phyloP scores from a whole-genome alignment of 2,329 filamentous ascomycete genomes.

The Trichoderma koningii region DNA sequence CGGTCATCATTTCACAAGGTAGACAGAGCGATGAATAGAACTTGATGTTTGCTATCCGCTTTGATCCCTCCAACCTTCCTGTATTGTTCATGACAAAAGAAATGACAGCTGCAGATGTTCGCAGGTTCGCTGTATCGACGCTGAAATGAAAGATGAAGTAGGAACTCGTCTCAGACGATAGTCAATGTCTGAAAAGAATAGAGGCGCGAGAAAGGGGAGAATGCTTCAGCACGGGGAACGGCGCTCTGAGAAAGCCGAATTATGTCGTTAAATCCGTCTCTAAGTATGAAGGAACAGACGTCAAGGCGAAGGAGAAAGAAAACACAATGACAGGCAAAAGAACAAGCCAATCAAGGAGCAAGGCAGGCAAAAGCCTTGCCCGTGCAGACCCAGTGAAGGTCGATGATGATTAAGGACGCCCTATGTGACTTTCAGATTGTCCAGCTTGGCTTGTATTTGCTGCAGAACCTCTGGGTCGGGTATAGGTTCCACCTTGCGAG shows the following conservation, averaged over 20 bases:
- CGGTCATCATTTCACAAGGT: neutral
- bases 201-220: neutral
- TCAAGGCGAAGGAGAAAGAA: conserved; percentile 9
- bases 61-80: neutral
- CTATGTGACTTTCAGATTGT: conserved; percentile 44
- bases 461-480: conserved; percentile 63
- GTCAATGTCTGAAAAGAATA: neutral
- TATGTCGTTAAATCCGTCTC: conserved; percentile 14
- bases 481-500: conserved; percentile 61
- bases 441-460: conserved; percentile 58
- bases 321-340: neutral
- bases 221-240: conserved; percentile 9
- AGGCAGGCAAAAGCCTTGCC: neutral
- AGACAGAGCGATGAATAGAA: neutral
- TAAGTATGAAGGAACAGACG: conserved; percentile 3
- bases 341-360: neutral
- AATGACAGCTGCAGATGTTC: conserved; percentile 3
- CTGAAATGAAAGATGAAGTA: neutral
- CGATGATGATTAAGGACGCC: too few relatives aligned
- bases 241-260: conserved; percentile 10
- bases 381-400: neutral
- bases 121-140: neutral
- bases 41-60: neutral
- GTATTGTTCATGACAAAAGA: conserved; percentile 15
- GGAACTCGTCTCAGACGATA: conserved; percentile 2